Base-by-base conservation (phyloP, 352 stramenopile species). In the Phytophthora cryptogea region DNA sequence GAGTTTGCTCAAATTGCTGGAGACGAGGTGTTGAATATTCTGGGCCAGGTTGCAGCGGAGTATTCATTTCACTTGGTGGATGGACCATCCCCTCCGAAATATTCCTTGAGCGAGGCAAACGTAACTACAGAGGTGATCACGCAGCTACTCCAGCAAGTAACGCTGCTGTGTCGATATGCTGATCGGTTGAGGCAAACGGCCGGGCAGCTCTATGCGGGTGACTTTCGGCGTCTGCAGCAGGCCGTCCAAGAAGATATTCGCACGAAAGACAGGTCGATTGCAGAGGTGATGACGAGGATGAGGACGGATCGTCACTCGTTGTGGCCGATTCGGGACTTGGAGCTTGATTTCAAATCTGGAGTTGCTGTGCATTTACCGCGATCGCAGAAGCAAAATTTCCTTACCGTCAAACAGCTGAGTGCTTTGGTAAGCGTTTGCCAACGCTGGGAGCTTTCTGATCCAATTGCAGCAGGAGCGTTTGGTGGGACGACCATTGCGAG, bases 81-180 rank as follows among this genome's bases (percentile, higher is more conserved):
- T 26, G 49, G 59, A 5, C 33, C 54, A 37, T 37, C 33, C 17
- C 30, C 7, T 4, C 40, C 59, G n/a, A 36, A 63, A 33, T 74
- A 73, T 16, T 16, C 37, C 3, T 30, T 84, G 30, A 57, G 59
- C 13, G 72, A 82, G 16, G 41, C 45, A 17, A 69, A 59, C 54
- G 60, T 80, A 2, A 62, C 64, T 0, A 58, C 63, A 5, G 11
- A 41, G 8, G 60, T 68, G 54, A 56, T 82, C 36, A 54, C 40
- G 14, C 45, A 32, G 11, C 27, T 74, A 32, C 59, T 85, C 0
- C 56, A 85, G 27, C 62, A 43, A 27, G 47, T 78, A 26, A 23
- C 67, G 9, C 16, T 73, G 45, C 33, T 80, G 1, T 80, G 72
- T 54, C 61, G 61, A 8, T 85, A 79, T 40, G 62, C 70, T 32